A percentile compares a stretch with the other conserved stretches of the same genome.
Evolutionary conservation across 371 early-diverging fungal species (phyloP).

Genomic region (Zopfochytrium polystomum): DNA sequence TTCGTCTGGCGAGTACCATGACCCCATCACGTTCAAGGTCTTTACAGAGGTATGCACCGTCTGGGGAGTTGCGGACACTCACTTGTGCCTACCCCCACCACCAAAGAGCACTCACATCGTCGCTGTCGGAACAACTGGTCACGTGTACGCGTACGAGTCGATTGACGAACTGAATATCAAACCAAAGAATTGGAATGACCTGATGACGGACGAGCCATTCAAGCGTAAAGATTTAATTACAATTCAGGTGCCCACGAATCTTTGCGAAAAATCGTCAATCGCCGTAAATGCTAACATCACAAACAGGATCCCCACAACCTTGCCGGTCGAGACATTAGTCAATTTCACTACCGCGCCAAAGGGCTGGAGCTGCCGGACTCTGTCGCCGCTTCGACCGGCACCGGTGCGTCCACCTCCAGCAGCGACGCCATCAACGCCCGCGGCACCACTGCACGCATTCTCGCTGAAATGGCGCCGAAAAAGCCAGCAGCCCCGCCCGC

Average conservation of each 20-base stretch:
- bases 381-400: neutral
- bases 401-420: slow-evolving; percentile 35
- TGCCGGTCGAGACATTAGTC: slow-evolving; percentile 63
- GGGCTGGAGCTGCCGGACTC: slow-evolving; percentile 44
- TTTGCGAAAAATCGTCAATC: neutral
- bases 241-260: slow-evolving; percentile 56
- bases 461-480: slow-evolving; percentile 57
- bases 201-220: slow-evolving; percentile 85
- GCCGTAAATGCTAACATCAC: no score
- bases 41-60: slow-evolving; percentile 60
- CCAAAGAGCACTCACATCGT: slow-evolving; percentile 79
- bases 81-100: no score
- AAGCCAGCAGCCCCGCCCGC: slow-evolving; percentile 9
- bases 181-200: slow-evolving; percentile 79
- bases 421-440: slow-evolving; percentile 56
- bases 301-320: slow-evolving; percentile 84
- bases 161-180: slow-evolving; percentile 84
- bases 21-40: slow-evolving; percentile 86
- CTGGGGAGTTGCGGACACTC: no score
- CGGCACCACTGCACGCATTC: slow-evolving; percentile 61
- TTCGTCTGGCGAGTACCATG: slow-evolving; percentile 67
- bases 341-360: slow-evolving; percentile 68
- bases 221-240: slow-evolving; percentile 82
- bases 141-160: slow-evolving; percentile 85
- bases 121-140: slow-evolving; percentile 80